phyloP scores from a whole-genome alignment of 805 yeast genomes.

The Starmerella sirachaensis region DNA sequence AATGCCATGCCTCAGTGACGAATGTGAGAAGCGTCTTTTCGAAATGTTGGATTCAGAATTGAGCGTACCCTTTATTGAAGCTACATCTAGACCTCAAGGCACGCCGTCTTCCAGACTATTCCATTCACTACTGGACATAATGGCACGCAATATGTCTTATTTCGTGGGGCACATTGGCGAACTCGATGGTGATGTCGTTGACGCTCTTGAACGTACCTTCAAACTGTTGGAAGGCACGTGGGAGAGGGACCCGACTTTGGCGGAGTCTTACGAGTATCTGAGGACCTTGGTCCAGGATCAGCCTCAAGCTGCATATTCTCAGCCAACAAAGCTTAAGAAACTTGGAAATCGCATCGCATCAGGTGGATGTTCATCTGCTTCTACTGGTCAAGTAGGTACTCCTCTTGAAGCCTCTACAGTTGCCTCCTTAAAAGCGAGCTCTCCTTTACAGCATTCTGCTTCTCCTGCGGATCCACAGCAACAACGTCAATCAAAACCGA shows the following conservation, averaged over 20 bases:
- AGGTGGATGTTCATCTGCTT: too few species aligned
- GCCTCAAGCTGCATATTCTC: neutral
- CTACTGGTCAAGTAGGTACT: neutral
- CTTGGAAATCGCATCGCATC: too few species aligned
- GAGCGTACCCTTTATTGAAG: constrained; percentile 10
- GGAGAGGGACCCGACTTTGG: neutral
- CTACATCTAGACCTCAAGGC: neutral
- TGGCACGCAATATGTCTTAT: constrained; percentile 10
- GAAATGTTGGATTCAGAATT: constrained; percentile 16
- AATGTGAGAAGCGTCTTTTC: constrained; percentile 16
- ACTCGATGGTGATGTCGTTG: constrained; percentile 2
- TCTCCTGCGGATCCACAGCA: too few species aligned
- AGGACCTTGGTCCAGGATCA: too few species aligned
- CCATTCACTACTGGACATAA: constrained; percentile 2
- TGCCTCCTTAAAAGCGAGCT: too few species aligned
- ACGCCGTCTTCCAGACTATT: constrained; percentile 7
- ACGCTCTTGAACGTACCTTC: neutral
- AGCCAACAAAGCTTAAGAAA: neutral
- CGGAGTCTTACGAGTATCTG: neutral
- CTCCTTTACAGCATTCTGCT: too few species aligned
- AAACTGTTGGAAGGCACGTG: constrained; percentile 1
- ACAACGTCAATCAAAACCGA: too few species aligned
- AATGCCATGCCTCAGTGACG: constrained; percentile 10
- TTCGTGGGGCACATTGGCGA: constrained; percentile 3
- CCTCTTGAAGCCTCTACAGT: neutral